Base-by-base conservation (phyloP, 2,329 filamentous ascomycete genomes). In the Phyllosticta ampelicida region DNA sequence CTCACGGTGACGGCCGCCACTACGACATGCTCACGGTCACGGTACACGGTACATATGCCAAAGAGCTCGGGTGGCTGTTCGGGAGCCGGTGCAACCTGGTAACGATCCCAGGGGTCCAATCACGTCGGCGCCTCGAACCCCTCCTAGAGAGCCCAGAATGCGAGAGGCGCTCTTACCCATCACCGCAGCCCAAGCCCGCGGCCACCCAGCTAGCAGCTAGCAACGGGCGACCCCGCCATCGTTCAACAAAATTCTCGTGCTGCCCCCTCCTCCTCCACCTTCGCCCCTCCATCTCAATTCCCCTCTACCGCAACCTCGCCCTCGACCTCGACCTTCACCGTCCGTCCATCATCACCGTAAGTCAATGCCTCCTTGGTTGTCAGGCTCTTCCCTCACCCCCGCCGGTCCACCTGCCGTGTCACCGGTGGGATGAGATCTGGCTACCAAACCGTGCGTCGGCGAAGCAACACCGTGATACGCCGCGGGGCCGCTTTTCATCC, bases 391-490 rank as follows among this genome's bases (percentile, higher is more conserved):
- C 49, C 52, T 29, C 28, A 54, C 36, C 53, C 52, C 55, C 23
- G 18, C 55, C 16, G n/a, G 55, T 36, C 51, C 51, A 36, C 48
- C 50, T 23, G 55, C 18, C 48, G 26, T 54, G 52, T 54, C 51
- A 48, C 51, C 23, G 51, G 56, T 58, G 51, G 56, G 21, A 58
- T 54, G 56, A 54, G 56, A 58, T 54, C 51, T 54, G 56, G 56
- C 28, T 58, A 54, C 56, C 56, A 58, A 58, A 18, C 56, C 56
- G 56, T 54, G 56, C 56, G 48, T 28, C 52, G 52, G 56, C 53
- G 16, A 51, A 44, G 13, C 36, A 44, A 44, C 51, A 58, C 48
- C 56, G 56, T 51, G 52, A 58, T 58, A 51, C 50, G 55, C 55
- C 49, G 51, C 29, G 55, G 55, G 55, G 51, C 55, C 55, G 55